phyloP scores from a whole-genome alignment of 2,329 filamentous ascomycete genomes.

The Sclerotinia borealis region DNA sequence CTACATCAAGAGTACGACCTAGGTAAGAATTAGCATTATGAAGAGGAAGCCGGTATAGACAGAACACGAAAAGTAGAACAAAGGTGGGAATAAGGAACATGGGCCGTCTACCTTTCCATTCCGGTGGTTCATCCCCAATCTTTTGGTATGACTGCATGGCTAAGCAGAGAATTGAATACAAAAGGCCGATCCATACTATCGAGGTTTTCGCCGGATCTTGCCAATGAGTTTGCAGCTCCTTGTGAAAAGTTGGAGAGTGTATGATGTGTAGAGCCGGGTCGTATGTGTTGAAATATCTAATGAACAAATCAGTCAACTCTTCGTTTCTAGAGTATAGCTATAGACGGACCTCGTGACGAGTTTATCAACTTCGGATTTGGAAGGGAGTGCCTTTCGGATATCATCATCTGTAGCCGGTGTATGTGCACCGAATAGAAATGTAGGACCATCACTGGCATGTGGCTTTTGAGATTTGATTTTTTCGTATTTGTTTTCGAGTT shows the following conservation, averaged over 20 bases:
- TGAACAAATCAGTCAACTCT: background rate
- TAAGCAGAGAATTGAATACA: conserved; percentile 71
- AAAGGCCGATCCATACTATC: conserved; percentile 71
- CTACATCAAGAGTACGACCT: conserved; percentile 47
- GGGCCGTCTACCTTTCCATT: conserved; percentile 51
- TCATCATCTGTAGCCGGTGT: conserved; percentile 67
- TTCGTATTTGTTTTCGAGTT: conserved; percentile 75
- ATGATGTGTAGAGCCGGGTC: conserved; percentile 67
- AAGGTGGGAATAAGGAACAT: background rate
- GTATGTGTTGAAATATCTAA: conserved; percentile 80
- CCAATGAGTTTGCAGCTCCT: conserved; percentile 62
- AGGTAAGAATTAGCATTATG: conserved; percentile 9
- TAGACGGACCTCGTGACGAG: conserved; percentile 53
- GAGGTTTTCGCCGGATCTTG: conserved; percentile 65
- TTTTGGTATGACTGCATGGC: conserved; percentile 75
- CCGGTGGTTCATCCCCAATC: conserved; percentile 71
- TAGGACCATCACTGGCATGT: conserved; percentile 57
- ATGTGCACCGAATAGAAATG: conserved; percentile 70
- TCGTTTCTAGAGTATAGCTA: background rate
- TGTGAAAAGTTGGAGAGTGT: conserved; percentile 79
- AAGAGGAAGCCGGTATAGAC: background rate
- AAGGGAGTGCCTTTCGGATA: conserved; percentile 71
- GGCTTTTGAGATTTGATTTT: conserved; percentile 67
- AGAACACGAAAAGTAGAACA: background rate
- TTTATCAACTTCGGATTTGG: conserved; percentile 75